Base-by-base conservation (phyloP, 345 rosid species). In the Lagerstroemia speciosa region DNA sequence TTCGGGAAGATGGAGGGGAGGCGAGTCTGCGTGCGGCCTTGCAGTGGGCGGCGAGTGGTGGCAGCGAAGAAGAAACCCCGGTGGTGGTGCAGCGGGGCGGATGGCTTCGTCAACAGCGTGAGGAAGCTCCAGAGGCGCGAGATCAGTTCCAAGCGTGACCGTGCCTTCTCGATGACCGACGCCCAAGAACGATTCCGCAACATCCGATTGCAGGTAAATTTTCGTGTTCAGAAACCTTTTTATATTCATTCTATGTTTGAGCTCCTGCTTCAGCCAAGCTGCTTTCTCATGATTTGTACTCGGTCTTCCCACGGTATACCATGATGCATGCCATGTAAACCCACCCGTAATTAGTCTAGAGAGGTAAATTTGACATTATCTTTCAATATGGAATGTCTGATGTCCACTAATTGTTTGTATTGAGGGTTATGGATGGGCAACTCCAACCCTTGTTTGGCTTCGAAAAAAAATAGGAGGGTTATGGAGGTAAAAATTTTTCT, bases 121-220 rank as follows among this genome's bases (percentile, higher is more conserved):
- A 89, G 84, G 79, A 92, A 90, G 85, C 87, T 92, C 37, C 98
- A 88, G 73, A 82, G 92, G 69, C 80, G 92, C 29, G 96, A 89
- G 78, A 92, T 89, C 73, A 80, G 86, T 24, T 92, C 91, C 36
- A 87, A 84, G 71, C 79, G 78, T 64, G 85, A 86, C 77, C 96
- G 95, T 10, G 84, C 85, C 75, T 92, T 89, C 83, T 82, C 87
- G 69, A 84, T 88, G 72, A 86, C 83, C 78, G 86, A 91, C 19
- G 86, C 96, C 40, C 93, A 86, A 71, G 98, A 92, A 74, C 73
- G 95, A 48, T 92, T 92, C 79, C 92, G 96, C 69, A 88, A 89
- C 67, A 85, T 92, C 79, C 94, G 91, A 34, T 83, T 92, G 76
- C 82, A 79, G 85, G 91, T 88, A 22, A 53, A 19, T 26, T 58